phyloP scores from a whole-genome alignment of 1,284 basidiomycete genomes.

The Stygiomarasmius scandens region DNA sequence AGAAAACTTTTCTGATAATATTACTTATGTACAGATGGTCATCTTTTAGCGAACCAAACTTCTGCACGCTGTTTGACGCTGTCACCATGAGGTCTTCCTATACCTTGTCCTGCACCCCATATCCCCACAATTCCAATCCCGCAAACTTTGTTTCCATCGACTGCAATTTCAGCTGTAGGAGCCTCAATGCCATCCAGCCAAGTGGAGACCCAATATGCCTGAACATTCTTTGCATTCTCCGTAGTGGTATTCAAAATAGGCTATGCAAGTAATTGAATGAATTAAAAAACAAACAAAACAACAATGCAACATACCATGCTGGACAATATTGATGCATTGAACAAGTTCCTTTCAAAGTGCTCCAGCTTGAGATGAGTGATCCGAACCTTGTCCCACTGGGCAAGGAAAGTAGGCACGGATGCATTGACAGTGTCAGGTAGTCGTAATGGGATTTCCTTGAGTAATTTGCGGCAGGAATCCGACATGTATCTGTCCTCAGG shows the following conservation, averaged over 20 bases:
- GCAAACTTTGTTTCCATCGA: not conserved
- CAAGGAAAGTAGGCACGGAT: conserved; percentile 23
- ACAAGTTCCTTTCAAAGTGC: not conserved
- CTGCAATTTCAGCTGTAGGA: conserved; percentile 2
- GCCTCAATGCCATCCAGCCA: too few relatives aligned
- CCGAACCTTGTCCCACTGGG: conserved; percentile 18
- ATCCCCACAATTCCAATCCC: conserved; percentile 14
- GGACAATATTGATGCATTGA: not conserved
- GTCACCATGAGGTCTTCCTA: conserved; percentile 13
- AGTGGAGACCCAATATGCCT: not conserved
- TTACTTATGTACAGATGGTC: too few relatives aligned
- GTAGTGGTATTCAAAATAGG: not conserved
- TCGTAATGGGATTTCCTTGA: conserved; percentile 13
- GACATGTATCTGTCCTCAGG: conserved; percentile 10
- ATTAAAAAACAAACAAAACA: not conserved
- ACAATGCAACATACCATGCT: conserved; percentile 16
- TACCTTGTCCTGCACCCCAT: conserved; percentile 1
- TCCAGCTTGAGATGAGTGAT: conserved; percentile 21
- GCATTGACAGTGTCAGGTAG: conserved; percentile 25
- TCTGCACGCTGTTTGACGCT: conserved; percentile 4
- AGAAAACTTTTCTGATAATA: too few relatives aligned
- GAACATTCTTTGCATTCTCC: not conserved
- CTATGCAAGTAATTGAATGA: not conserved
- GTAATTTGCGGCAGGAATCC: conserved; percentile 9
- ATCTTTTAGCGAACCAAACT: conserved; percentile 15